Conservation (phyloP, 306 rosid genomes). For the Fragaria vesca region DNA sequence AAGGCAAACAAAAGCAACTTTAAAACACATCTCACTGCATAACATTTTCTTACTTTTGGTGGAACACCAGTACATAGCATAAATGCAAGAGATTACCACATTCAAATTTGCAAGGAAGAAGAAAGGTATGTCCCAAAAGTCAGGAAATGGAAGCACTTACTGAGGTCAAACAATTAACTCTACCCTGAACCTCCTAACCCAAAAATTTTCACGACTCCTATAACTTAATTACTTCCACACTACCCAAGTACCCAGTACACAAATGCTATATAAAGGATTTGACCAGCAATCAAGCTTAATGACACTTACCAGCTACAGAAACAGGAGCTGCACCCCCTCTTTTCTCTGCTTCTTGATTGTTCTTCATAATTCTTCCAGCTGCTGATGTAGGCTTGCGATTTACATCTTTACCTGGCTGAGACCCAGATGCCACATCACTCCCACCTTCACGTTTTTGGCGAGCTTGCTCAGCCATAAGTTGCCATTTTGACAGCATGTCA, state of each 20-base stretch:
- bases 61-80: neutral
- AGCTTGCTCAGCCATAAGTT: conserved; percentile 96
- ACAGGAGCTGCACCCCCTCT: conserved; percentile 37
- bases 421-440: conserved; percentile 52
- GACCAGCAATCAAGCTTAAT: conserved; percentile 17
- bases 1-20: neutral
- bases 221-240: neutral
- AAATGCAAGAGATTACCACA: neutral
- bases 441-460: conserved; percentile 90
- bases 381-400: conserved; percentile 54
- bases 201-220: neutral
- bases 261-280: neutral
- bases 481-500: conserved; percentile 96
- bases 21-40: neutral
- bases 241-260: neutral
- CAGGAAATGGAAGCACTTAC: neutral
- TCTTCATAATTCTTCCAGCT: conserved; percentile 58
- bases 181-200: neutral
- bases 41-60: neutral
- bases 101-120: neutral
- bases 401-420: conserved; percentile 68
- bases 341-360: conserved; percentile 60
- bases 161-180: neutral
- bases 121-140: neutral
- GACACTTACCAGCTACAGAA: conserved; percentile 46